Evolutionary conservation across 805 yeast genomes (phyloP).

Genomic region (Scheffersomyces amazonensis): DNA sequence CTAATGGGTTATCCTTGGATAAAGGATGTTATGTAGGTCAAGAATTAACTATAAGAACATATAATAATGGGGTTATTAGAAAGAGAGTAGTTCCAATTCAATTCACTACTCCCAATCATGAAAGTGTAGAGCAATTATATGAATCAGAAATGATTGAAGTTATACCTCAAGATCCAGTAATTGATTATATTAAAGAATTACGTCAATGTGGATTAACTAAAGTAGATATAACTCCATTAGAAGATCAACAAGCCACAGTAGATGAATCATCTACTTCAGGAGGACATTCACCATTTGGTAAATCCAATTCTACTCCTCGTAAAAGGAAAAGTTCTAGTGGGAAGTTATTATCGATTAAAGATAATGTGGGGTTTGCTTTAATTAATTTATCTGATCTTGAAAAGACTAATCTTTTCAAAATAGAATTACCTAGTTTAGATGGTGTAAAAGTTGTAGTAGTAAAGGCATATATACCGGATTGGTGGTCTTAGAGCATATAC

Average conservation of each 20-base stretch:
- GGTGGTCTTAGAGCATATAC: too few species aligned
- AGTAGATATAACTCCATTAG: conserved; percentile 16
- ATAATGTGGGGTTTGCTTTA: conserved; percentile 65
- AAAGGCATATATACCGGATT: conserved; percentile 58
- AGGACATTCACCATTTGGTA: conserved; percentile 42
- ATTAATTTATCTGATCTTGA: conserved; percentile 46
- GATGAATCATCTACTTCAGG: conserved; percentile 7
- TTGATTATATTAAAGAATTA: conserved; percentile 12
- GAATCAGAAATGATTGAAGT: conserved; percentile 11
- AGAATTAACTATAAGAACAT: conserved; percentile 87
- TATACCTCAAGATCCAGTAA: conserved; percentile 14
- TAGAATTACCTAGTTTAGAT: conserved; percentile 21
- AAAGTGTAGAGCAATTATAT: conserved; percentile 4
- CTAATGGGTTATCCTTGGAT: conserved; percentile 77
- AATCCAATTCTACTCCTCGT: conserved; percentile 17
- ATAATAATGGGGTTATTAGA: conserved; percentile 76
- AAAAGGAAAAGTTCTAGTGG: conserved; percentile 53
- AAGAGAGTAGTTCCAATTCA: conserved; percentile 74
- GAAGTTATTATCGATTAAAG: conserved; percentile 51
- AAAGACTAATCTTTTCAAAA: conserved; percentile 35
- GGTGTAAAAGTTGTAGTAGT: conserved; percentile 36
- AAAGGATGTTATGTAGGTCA: conserved; percentile 98
- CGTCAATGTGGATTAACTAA: conserved; percentile 10
- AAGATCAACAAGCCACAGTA: conserved; percentile 12
- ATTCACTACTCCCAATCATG: conserved; percentile 20